phyloP scores from a whole-genome alignment of 495 filamentous ascomycete species.

The Paragyromitra xinjiangensis region DNA sequence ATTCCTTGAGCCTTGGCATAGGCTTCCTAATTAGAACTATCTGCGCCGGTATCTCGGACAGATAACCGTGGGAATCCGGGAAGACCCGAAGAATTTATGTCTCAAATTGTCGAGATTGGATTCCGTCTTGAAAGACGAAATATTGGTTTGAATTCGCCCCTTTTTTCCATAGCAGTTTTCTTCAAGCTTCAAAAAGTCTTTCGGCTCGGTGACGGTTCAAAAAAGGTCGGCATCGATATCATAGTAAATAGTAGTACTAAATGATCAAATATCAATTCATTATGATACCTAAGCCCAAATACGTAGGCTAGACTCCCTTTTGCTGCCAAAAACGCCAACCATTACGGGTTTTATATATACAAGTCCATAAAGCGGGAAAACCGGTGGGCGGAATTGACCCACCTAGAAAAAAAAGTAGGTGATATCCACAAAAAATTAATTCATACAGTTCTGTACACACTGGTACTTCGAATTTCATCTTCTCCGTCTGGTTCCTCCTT shows the following conservation, averaged over 20 bases:
- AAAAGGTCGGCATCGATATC: background rate
- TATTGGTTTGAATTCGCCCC: background rate
- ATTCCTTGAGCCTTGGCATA: background rate
- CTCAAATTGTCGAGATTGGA: background rate
- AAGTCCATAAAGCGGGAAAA: constrained; percentile 1
- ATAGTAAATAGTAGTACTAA: background rate
- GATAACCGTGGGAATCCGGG: background rate
- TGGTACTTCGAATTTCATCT: constrained; percentile 17
- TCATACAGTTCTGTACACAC: background rate
- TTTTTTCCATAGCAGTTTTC: background rate
- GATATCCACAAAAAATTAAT: background rate
- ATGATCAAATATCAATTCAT: constrained; percentile 10
- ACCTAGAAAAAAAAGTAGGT: background rate
- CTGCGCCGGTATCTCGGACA: background rate
- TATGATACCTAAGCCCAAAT: background rate
- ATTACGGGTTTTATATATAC: constrained; percentile 18
- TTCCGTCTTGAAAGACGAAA: background rate
- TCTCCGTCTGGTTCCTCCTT: constrained; percentile 36
- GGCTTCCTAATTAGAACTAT: background rate
- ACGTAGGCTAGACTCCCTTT: background rate
- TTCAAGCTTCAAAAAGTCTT: background rate
- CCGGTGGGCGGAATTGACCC: background rate
- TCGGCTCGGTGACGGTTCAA: background rate
- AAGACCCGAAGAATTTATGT: background rate
- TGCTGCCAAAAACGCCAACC: constrained; percentile 13